Base-by-base conservation (phyloP, 2,329 filamentous ascomycete species). In the Talaromyces sp. region DNA sequence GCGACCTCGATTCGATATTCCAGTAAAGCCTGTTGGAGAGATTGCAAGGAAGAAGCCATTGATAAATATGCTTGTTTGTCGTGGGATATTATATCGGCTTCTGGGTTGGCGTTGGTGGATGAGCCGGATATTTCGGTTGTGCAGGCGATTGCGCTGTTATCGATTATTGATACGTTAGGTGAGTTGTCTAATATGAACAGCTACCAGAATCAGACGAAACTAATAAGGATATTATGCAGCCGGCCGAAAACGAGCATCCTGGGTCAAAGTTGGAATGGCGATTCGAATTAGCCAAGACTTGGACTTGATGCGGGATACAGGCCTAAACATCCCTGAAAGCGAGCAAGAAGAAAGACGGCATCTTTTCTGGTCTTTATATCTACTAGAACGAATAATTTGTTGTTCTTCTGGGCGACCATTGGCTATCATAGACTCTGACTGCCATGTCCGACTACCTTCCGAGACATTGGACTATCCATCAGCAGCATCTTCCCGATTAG, bases 271-370 rank as follows among this genome's bases (percentile, higher is more conserved):
- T n/a, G 67, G 66, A 2, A 47, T 68, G 19, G 61, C 68, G 3
- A 64, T 78, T 71, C 94, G 91, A 58, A 94, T 85, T 75, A 93
- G 90, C 3, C 70, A 71, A 61, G 65, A 69, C 53, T 76, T 77
- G 43, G 71, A 69, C 7, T 73, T 70, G 17, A 68, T 68, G 58
- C 63, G 51, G 10, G 68, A 69, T 25, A 49, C 65, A 1, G 38
- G 25, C 13, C n/a, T 17, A 1, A 51, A 58, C 15, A 31, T 65
- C 2, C 49, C 69, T 10, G n/a, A 53, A 31, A 62, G 45, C 11
- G 63, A 67, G 38, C 65, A 70, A 64, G 70, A 70, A 34, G 69
- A 71, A 47, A 43, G 65, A 43, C 64, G 68, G 6, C 56, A 64
- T 40, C 65, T 67, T 22, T 70, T 70, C 45, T 71, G 70, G 70